Percentiles rank a stretch among this genome's conserved stretches.
These are phyloP conservation scores for Microsporum audouinii DNA, from an alignment of 2,329 filamentous ascomycete species.

Conservation along the genomic window DNA sequence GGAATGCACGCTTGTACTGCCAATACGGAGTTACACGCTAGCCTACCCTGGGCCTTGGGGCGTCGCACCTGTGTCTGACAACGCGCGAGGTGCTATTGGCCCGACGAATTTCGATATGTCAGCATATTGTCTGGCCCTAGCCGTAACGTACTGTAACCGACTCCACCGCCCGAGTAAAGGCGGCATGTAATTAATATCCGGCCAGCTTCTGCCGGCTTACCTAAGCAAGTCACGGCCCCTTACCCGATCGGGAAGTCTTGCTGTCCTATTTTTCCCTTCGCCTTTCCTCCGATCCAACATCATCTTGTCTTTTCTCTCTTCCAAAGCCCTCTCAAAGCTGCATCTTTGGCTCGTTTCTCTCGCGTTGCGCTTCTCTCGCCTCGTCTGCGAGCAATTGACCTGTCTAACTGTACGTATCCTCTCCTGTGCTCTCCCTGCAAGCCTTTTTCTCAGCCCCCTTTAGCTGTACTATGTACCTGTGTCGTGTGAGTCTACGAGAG, in stretches of 20 bases:
- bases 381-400: background rate
- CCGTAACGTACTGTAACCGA: background rate
- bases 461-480: background rate
- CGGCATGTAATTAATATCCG: conserved; percentile 3
- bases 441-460: background rate
- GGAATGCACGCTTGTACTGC: background rate
- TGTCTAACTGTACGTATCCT: background rate
- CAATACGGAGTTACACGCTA: background rate
- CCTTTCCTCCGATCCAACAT: background rate
- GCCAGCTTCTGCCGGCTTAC: background rate
- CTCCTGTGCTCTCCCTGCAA: background rate
- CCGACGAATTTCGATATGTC: background rate
- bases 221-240: background rate
- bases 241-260: conserved; percentile 1
- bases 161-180: conserved; percentile 2
- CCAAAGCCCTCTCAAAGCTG: background rate
- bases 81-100: background rate
- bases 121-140: background rate
- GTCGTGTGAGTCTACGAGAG: conserved; percentile 1
- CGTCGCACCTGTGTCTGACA: background rate
- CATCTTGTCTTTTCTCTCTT: background rate
- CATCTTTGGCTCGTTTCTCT: background rate
- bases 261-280: conserved; percentile 4
- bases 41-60: background rate
- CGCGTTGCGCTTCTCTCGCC: background rate